phyloP scores from a whole-genome alignment of 2,329 filamentous ascomycete genomes.

The Cercospora sp. region DNA sequence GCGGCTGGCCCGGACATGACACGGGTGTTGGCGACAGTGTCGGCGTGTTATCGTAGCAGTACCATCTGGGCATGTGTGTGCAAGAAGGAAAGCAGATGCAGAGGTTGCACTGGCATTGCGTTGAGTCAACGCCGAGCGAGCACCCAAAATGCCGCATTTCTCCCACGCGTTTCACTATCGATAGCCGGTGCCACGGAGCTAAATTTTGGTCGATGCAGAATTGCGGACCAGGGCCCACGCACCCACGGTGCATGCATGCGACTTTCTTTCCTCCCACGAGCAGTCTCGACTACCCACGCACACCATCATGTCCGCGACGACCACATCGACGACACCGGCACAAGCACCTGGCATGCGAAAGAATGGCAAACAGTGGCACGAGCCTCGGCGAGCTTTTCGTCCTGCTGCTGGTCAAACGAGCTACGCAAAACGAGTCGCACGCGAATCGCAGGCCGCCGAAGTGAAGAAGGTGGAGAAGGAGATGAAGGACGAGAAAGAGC shows the following conservation, averaged over 20 bases:
- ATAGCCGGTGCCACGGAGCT: not conserved
- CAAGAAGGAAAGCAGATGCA: not conserved
- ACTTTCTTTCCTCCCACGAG: not conserved
- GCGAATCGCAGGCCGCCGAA: constrained; percentile 68
- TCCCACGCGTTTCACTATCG: constrained; percentile 1
- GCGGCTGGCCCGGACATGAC: not conserved
- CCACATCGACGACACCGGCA: constrained; percentile 8
- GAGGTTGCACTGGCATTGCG: not conserved
- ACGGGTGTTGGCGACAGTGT: not conserved
- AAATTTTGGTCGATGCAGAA: not conserved
- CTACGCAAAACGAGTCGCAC: constrained; percentile 73
- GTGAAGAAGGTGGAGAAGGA: constrained; percentile 92
- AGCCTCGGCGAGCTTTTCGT: constrained; percentile 78
- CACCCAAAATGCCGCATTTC: not conserved
- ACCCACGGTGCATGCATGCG: not conserved
- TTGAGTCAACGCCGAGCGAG: not conserved
- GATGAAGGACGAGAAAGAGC: constrained; percentile 93
- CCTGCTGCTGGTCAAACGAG: constrained; percentile 74
- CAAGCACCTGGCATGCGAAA: constrained; percentile 65
- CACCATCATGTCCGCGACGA: constrained; percentile 33
- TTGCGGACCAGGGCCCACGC: not conserved
- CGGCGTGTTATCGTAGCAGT: not conserved
- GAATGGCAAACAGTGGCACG: constrained; percentile 97
- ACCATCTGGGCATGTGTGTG: not conserved
- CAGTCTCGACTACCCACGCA: not conserved